A percentile compares a stretch with the other conserved stretches of the same genome.
Conservation (phyloP, 306 rosid species). For the Cucurbita moschata region DNA sequence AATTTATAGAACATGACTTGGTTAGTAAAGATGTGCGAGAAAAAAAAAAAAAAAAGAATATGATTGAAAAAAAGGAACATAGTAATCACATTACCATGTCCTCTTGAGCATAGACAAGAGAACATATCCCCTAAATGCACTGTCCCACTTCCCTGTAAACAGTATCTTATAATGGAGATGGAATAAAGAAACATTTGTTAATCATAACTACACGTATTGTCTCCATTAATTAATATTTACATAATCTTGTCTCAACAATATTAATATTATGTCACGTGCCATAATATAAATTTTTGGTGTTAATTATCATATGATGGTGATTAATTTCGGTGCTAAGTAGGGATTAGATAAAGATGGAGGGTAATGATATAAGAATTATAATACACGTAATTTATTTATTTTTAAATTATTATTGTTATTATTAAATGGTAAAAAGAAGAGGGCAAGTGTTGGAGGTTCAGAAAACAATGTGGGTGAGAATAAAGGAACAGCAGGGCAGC, state of each 20-base stretch:
- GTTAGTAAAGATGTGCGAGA: no score
- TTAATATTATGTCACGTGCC: neutral
- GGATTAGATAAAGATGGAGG: neutral
- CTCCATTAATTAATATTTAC: neutral
- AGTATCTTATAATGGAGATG: conserved; percentile 3
- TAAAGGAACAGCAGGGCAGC: conserved; percentile 10
- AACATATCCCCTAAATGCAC: neutral
- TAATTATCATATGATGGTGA: neutral
- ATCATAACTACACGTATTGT: neutral
- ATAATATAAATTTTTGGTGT: no score
- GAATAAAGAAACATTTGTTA: conserved; percentile 3
- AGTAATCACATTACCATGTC: neutral
- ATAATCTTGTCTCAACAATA: neutral
- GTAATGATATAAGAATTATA: neutral
- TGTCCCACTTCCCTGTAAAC: neutral
- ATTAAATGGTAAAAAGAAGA: neutral
- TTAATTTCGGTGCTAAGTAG: neutral
- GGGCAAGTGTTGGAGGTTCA: conserved; percentile 4
- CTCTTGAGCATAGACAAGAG: neutral
- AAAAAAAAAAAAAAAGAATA: no score
- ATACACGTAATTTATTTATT: neutral
- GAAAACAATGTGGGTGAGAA: conserved; percentile 6
- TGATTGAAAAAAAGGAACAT: neutral
- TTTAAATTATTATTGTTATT: no score
- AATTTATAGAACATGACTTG: no score